phyloP scores from a whole-genome alignment of 108 stramenopile species.

The Cyclotella choctawhatcheeana region DNA sequence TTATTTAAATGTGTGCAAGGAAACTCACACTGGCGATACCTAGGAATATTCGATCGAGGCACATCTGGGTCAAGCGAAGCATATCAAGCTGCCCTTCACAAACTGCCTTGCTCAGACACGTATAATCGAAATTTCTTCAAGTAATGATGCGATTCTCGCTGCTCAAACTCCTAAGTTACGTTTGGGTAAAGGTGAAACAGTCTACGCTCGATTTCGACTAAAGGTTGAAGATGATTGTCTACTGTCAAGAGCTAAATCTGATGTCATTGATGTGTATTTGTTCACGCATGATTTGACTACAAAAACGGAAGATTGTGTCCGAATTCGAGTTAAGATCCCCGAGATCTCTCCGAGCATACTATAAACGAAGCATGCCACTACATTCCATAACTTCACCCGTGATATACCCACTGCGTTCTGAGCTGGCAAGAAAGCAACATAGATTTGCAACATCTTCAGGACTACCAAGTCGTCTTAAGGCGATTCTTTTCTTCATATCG shows the following conservation, averaged over 20 bases:
- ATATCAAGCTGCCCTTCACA: conserved; percentile 10
- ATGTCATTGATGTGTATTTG: conserved; percentile 1
- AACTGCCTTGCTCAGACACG: conserved; percentile 6
- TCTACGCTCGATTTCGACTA: not conserved
- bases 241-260: not conserved
- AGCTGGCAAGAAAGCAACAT: conserved; percentile 63
- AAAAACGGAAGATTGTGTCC: not conserved
- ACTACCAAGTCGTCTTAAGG: conserved; percentile 61
- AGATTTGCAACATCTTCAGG: conserved; percentile 72
- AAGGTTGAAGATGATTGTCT: not conserved
- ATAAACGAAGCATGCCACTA: conserved; percentile 74
- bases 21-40: not conserved
- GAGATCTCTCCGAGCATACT: too few relatives aligned
- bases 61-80: not conserved
- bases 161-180: not conserved
- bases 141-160: not conserved
- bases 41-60: conserved; percentile 1
- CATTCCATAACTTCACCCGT: conserved; percentile 74
- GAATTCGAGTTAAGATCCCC: not conserved
- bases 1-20: too few relatives aligned
- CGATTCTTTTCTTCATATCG: conserved; percentile 57
- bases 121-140: not conserved
- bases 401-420: conserved; percentile 65
- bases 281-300: conserved; percentile 4
- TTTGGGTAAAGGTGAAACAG: conserved; percentile 9